Evolutionary conservation across 164 flowering plant species (phyloP), one percentile per base, ranked within the genome.

Genomic region (Euptelea pleiosperma): DNA sequence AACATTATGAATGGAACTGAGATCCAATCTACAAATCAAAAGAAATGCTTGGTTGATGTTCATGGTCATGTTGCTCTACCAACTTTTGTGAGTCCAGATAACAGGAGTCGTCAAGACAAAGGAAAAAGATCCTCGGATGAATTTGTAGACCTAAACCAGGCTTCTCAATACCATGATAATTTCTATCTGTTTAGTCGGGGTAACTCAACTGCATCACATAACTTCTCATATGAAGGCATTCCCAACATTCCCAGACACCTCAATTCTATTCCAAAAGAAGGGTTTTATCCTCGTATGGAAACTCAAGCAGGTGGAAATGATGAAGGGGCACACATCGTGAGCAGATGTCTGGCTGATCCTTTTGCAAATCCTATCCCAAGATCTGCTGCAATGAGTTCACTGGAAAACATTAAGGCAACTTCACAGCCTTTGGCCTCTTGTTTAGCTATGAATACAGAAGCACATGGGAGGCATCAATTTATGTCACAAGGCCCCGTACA

Each of bases 401-500:
- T 16, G 41, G 39, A 21, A 37, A 52, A 64, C 61, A 31, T 47
- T 31, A 54, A 41, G 37, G 22, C 67, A 46, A 36, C 42, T 58
- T 35, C 51, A 16, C 72, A 66, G 58, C 55, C 69, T 54, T 61
- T 56, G 8, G 24, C 72, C 54, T 62, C 77, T 46, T 46, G 34
- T 48, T 58, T 46, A 36, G 33, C 43, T 28, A 24, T 10, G 21
- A 63, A 39, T 64, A 59, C 55, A 53, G 75, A 25, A 44, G 28
- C 57, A 45, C 58, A 60, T 54, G 33, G 48, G 35, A 62, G 65
- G 37, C 55, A 51, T 37, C 66, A 62, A 19, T 63, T 36, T 56
- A 54, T 42, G 10, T 25, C 64, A 12, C 71, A 60, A 30, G 10
- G 51, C 31, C 11, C 47, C 1, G 25, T 43, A 19, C 60, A 60